A percentile compares a stretch with the other conserved stretches of the same genome.
Evolutionary conservation across 73 alveolate genomes (phyloP).

Genomic region (Paramecium sexaurelia): DNA sequence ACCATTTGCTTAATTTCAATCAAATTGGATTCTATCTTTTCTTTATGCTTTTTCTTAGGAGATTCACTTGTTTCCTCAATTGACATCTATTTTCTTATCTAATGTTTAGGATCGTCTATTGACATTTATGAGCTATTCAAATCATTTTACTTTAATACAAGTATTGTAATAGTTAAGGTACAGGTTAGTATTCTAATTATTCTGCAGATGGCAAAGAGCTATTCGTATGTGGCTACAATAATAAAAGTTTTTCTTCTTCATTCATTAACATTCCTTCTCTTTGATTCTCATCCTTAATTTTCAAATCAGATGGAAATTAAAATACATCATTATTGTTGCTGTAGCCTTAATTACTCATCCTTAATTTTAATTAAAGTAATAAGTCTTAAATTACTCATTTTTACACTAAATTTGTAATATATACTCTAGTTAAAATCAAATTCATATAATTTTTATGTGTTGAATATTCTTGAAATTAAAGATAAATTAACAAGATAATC

Average conservation of each 20-base stretch:
- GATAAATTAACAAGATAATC: not conserved
- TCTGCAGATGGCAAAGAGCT: not conserved
- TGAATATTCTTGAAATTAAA: not conserved
- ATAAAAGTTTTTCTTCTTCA: not conserved
- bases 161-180: not conserved
- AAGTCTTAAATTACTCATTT: not conserved
- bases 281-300: not conserved
- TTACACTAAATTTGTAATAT: not conserved
- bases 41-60: not conserved
- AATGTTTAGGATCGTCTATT: not conserved
- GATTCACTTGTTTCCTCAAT: not conserved
- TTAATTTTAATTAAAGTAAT: not conserved
- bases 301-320: not conserved
- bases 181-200: not conserved
- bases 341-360: not conserved
- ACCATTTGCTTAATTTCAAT: not conserved
- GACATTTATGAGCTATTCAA: conserved; percentile 22
- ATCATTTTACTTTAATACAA: not conserved
- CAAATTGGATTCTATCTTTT: not conserved
- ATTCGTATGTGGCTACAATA: not conserved
- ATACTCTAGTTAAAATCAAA: not conserved
- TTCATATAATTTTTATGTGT: not conserved
- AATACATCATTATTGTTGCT: not conserved
- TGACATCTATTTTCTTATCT: not conserved
- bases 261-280: not conserved